Evolutionary conservation across 805 yeast genomes (phyloP).

Genomic region (Blastobotrys parvus): DNA sequence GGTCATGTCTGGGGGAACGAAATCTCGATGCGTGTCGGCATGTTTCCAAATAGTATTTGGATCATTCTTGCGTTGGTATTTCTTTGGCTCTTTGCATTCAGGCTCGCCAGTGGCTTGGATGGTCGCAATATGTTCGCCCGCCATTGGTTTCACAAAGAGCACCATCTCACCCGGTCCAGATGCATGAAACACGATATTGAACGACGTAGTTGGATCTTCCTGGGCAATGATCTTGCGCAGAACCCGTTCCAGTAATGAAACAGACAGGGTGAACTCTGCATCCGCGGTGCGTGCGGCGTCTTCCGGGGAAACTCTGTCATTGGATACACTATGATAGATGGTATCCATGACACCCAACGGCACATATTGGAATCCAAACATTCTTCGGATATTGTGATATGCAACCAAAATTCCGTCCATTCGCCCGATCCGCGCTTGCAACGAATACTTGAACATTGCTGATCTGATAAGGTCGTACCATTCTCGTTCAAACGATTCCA

Average conservation of each 20-base stretch:
- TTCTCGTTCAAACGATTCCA: slow-evolving; percentile 80
- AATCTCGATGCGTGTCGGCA: slow-evolving; percentile 4
- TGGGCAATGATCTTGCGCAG: slow-evolving; percentile 32
- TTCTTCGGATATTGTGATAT: slow-evolving; percentile 69
- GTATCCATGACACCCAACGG: slow-evolving; percentile 67
- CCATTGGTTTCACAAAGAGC: slow-evolving; percentile 24
- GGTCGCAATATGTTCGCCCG: slow-evolving; percentile 16
- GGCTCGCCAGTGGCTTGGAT: slow-evolving; percentile 16
- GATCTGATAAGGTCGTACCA: slow-evolving; percentile 64
- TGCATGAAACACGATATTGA: slow-evolving; percentile 19
- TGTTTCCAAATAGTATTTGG: slow-evolving; percentile 15
- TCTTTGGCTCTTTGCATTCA: neutral
- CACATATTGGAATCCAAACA: slow-evolving; percentile 87
- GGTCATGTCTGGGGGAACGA: slow-evolving; percentile 16
- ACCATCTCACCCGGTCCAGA: slow-evolving; percentile 19
- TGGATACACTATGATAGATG: slow-evolving; percentile 36
- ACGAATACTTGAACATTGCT: slow-evolving; percentile 71
- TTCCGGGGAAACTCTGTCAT: slow-evolving; percentile 14
- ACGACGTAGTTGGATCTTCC: slow-evolving; percentile 27
- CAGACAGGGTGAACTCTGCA: slow-evolving; percentile 54
- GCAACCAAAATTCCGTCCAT: slow-evolving; percentile 97
- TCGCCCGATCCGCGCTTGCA: slow-evolving; percentile 90
- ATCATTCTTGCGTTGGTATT: slow-evolving; percentile 8
- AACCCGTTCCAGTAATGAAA: slow-evolving; percentile 43
- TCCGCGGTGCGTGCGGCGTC: slow-evolving; percentile 50